These are phyloP conservation scores for Ceratobasidium sp. DNA, from an alignment of 1,284 basidiomycete genomes.

Conservation along the genomic window DNA sequence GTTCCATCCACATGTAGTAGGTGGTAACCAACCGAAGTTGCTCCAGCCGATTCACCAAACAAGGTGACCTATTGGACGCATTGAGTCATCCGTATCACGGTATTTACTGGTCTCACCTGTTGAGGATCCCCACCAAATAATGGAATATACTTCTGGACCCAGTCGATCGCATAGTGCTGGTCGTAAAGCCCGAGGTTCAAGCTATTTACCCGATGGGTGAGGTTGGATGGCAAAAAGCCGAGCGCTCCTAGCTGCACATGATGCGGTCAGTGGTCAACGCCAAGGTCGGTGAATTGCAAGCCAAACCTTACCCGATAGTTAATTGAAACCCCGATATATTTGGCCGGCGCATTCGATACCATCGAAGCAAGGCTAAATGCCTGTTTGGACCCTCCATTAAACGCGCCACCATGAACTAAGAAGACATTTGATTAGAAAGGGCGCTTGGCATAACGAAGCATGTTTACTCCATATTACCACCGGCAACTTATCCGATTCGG, in stretches of 20 bases:
- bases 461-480: conserved; percentile 30
- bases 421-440: neutral
- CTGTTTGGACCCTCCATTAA: conserved; percentile 21
- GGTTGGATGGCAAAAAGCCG: conserved; percentile 29
- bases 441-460: neutral
- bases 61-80: conserved; percentile 10
- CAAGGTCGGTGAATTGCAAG: neutral
- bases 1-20: conserved; percentile 10
- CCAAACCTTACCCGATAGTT: conserved; percentile 29
- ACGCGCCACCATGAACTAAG: conserved; percentile 26
- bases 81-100: neutral
- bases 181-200: conserved; percentile 33
- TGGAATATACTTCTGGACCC: conserved; percentile 22
- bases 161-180: conserved; percentile 20
- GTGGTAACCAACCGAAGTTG: conserved; percentile 32
- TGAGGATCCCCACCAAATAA: conserved; percentile 20
- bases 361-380: conserved; percentile 16
- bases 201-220: conserved; percentile 12
- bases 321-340: conserved; percentile 29
- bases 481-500: conserved; percentile 2
- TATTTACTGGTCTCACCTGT: neutral
- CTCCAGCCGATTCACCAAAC: conserved; percentile 36
- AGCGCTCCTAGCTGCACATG: conserved; percentile 26
- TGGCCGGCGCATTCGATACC: conserved; percentile 17
- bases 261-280: neutral